Evolutionary conservation across 2,329 filamentous ascomycete species (phyloP).

Genomic region (Alternaria longipes): DNA sequence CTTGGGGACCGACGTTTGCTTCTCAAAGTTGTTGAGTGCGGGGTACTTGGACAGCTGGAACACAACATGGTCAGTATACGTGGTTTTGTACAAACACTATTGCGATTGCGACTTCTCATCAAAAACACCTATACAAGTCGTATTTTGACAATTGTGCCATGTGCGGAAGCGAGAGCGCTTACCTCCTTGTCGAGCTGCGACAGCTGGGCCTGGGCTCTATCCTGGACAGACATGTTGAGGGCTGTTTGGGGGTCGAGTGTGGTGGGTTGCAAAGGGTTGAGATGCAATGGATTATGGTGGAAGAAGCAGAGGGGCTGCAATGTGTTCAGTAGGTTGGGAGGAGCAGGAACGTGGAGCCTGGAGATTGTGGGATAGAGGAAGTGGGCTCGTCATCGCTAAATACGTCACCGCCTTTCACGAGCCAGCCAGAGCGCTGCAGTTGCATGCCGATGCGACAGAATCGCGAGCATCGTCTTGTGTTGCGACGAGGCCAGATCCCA

Average conservation of each 20-base stretch:
- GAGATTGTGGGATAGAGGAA: constrained; percentile 43
- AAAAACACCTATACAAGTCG: not conserved
- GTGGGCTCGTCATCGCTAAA: constrained; percentile 47
- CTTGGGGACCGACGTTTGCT: constrained; percentile 83
- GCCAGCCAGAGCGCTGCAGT: constrained; percentile 31
- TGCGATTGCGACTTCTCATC: not conserved
- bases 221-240: constrained; percentile 75
- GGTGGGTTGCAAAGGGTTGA: constrained; percentile 7
- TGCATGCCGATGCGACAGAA: constrained; percentile 6
- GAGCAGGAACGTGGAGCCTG: constrained; percentile 23
- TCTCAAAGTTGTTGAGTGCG: constrained; percentile 84
- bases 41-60: constrained; percentile 85
- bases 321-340: constrained; percentile 29
- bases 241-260: constrained; percentile 14
- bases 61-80: constrained; percentile 33
- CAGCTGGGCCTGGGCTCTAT: constrained; percentile 79
- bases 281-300: constrained; percentile 15
- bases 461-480: constrained; percentile 7
- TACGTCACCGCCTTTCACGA: constrained; percentile 48
- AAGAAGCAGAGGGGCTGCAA: constrained; percentile 13
- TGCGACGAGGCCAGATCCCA: constrained; percentile 8
- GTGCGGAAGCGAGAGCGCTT: constrained; percentile 48
- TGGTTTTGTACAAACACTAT: not conserved
- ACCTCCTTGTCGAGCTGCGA: constrained; percentile 86
- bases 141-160: constrained; percentile 20